phyloP scores from a whole-genome alignment of 2,329 filamentous ascomycete genomes.

The Clonostachys sp. region DNA sequence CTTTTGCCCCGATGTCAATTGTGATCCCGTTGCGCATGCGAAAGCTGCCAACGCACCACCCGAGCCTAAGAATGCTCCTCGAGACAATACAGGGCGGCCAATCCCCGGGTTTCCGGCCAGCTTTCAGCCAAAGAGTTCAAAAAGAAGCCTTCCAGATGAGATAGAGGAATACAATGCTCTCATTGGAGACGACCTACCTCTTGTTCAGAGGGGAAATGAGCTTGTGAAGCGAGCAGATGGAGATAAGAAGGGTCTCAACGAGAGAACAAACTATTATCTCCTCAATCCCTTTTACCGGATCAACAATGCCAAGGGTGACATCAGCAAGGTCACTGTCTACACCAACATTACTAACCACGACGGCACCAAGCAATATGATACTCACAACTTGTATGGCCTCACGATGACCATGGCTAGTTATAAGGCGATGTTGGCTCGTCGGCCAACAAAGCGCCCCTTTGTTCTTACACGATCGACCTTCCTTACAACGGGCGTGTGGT shows the following conservation, averaged over 20 bases:
- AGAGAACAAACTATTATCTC: slow-evolving; percentile 4
- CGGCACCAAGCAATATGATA: slow-evolving; percentile 65
- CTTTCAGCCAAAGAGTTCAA: slow-evolving; percentile 2
- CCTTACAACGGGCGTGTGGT: slow-evolving; percentile 42
- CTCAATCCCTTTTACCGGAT: slow-evolving; percentile 7
- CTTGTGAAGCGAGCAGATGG: not conserved
- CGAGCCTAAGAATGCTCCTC: slow-evolving; percentile 2
- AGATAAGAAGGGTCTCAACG: slow-evolving; percentile 8
- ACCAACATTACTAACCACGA: slow-evolving; percentile 66
- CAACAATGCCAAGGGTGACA: slow-evolving; percentile 26
- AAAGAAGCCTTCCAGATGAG: no score
- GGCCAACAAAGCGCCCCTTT: slow-evolving; percentile 58
- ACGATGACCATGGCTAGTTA: slow-evolving; percentile 60
- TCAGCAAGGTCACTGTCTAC: slow-evolving; percentile 56
- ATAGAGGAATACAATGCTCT: no score
- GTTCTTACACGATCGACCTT: slow-evolving; percentile 68
- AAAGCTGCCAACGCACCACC: slow-evolving; percentile 1
- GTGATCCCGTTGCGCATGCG: slow-evolving; percentile 11
- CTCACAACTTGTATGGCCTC: slow-evolving; percentile 65
- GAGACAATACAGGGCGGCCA: slow-evolving; percentile 1
- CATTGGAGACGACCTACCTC: no score
- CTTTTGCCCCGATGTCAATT: slow-evolving; percentile 18
- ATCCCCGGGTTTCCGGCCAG: slow-evolving; percentile 3
- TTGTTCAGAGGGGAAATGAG: not conserved
- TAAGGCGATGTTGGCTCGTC: slow-evolving; percentile 53